These are phyloP conservation scores for Euphrasia confusa DNA, from an alignment of 257 asterid species.

Conservation along the genomic window DNA sequence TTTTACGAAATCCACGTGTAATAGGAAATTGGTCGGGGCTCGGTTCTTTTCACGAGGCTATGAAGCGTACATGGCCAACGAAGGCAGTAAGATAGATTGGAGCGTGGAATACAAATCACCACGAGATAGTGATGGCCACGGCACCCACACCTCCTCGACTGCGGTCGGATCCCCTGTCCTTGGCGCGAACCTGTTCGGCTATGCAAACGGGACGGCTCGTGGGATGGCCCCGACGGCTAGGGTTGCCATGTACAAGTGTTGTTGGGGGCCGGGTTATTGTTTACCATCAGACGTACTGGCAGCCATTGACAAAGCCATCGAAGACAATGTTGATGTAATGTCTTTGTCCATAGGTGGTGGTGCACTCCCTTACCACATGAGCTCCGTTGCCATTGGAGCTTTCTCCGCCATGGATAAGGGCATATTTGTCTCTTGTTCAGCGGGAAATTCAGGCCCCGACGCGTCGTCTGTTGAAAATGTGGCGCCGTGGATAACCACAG, in stretches of 20 bases:
- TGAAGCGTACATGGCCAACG: conserved; percentile 34
- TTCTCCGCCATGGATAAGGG: no score
- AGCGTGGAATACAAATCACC: conserved; percentile 71
- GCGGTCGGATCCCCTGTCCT: conserved; percentile 69
- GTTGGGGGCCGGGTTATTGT: conserved; percentile 86
- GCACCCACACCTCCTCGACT: conserved; percentile 87
- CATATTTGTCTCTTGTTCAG: conserved; percentile 45
- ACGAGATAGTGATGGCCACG: conserved; percentile 90
- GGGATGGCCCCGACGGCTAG: conserved; percentile 90
- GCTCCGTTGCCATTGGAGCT: conserved; percentile 65
- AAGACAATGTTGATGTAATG: conserved; percentile 61
- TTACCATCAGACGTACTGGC: conserved; percentile 84
- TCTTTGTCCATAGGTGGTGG: conserved; percentile 81
- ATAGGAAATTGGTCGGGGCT: conserved; percentile 34
- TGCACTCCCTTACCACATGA: conserved; percentile 53
- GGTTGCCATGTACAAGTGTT: conserved; percentile 69
- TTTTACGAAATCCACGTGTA: conserved; percentile 39
- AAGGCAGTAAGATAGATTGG: conserved; percentile 61
- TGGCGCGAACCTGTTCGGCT: conserved; percentile 72
- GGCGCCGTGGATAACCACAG: conserved; percentile 36
- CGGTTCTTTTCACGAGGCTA: conserved; percentile 65
- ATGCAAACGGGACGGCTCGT: conserved; percentile 75
- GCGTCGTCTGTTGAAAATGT: conserved; percentile 55
- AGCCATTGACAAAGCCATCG: conserved; percentile 20
- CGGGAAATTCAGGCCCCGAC: conserved; percentile 78